Evolutionary conservation across 306 rosid species (phyloP), one percentile per base, ranked within the genome.

Genomic region (Astragalus membranaceus): DNA sequence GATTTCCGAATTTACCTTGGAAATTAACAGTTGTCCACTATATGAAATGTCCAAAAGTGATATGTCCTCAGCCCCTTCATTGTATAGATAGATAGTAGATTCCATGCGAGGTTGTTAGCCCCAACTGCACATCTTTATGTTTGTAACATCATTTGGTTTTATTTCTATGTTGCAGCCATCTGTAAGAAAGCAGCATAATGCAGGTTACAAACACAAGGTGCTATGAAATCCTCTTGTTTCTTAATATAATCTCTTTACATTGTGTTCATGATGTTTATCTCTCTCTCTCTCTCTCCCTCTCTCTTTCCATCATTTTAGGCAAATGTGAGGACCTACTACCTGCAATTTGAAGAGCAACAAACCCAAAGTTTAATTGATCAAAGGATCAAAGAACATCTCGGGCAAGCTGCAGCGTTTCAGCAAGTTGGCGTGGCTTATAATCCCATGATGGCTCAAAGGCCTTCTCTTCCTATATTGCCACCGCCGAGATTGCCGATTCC

Each of bases 141-240:
- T 20, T 53, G 67, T 72, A 16, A 75, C 20, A 60, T 10, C 10
- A 7, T 20, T 32, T 13, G 48, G 6, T 65, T 46, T 36, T 57
- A 2, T 14, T 41, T 70, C 26, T 26, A 26, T 76, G 3, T 76
- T 76, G 74, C 89, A 95, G 99, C 97, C 99, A 59, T 95, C 99
- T 5, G 97, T 95, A 6, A 88, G 99, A 82, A 95, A 91, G 80
- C 99, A 95, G 78, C 99, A 95, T 68, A 95, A 95, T 76, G 94
- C 99, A 17, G 99, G 99, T 62, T 95, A 95, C 79, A 95, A 94
- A 33, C 98, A 94, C 71, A 94, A 94, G 98, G 98, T 90, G 75
- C 50, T 14, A 3, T 35, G 67, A 23, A 71, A 2, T 52, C 67
- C 6, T 42, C 69, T 51, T 17, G 57, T 59, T 37, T 36, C 30